Base-by-base conservation (phyloP, 371 early-diverging fungal genomes). In the Circinella minor region DNA sequence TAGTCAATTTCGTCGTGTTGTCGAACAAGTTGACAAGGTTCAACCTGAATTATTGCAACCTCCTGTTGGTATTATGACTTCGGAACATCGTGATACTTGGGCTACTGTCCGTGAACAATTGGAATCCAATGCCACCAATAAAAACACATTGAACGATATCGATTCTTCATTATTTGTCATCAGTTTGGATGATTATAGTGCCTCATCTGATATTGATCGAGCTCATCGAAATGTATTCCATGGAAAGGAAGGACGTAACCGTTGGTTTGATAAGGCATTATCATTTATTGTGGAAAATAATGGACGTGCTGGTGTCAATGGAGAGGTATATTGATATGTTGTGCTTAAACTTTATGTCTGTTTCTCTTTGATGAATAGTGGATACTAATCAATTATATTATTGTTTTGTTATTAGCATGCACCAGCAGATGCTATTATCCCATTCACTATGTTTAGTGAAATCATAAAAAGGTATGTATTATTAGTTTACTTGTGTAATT, bases 241-340 rank as follows among this genome's bases (percentile, higher is more conserved):
- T 78, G 90, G 89, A 18, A 71, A 78, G 51, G 84, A 92, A 55
- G 97, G 88, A 2, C 78, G 75, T 38, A 98, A 98, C 82, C 88
- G 98, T 36, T 98, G 97, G 97, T 97, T 95, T 81, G 98, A 98
- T 84, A 98, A 98, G 84, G 81, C 94, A 17, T 78, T 98, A 62
- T 93, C 93, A 74, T 78, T 98, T 61, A 91, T 96, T 71, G 91
- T 97, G 34, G 84, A 93, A 61, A 90, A 81, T 72, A 93, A 90
- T 68, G 98, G 97, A 34, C 90, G 93, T 55, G 92, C 93, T 43
- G 98, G 98, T 69, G 85, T 95, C 70, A 98, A 96, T 79, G 96
- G 98, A 54, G 98, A 98, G 80, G 91, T 90, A 84, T 68, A 37
- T 34, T 39, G 8, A 8, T 51, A 15, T 47, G 47, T 8, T 13